Conservation (phyloP, 192 early-diverging fungal genomes). For the Podila minutissima region DNA sequence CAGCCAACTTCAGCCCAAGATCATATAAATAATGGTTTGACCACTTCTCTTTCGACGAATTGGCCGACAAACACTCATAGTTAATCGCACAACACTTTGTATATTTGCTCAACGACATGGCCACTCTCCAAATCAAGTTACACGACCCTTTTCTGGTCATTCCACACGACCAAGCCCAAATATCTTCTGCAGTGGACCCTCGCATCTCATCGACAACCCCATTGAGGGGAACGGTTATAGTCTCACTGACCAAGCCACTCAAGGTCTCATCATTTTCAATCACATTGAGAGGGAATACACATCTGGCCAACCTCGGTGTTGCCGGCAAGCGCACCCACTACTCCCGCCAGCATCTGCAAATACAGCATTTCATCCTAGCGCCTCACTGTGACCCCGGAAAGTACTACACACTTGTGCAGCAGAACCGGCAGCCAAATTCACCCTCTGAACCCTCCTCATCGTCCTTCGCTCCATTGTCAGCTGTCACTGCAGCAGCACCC, state of each 20-base stretch:
- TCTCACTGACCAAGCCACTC: constrained; percentile 20
- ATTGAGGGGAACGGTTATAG: constrained; percentile 3
- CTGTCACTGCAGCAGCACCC: no score
- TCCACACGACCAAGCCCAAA: neutral
- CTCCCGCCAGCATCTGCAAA: constrained; percentile 17
- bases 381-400: constrained; percentile 8
- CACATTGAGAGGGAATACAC: constrained; percentile 9
- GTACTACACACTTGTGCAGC: constrained; percentile 2
- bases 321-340: constrained; percentile 6
- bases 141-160: neutral
- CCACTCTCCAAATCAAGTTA: neutral
- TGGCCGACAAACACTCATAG: no score
- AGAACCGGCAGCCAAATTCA: neutral
- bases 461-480: no score
- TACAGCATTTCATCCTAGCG: constrained; percentile 18
- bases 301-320: neutral
- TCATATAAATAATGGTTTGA: no score
- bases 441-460: no score
- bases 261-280: constrained; percentile 7
- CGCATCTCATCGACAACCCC: neutral
- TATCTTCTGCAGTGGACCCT: neutral
- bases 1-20: no score
- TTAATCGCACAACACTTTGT: no score
- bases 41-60: no score
- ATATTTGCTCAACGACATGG: neutral